A percentile compares a stretch with the other conserved stretches of the same genome.
phyloP scores from a whole-genome alignment of 495 filamentous ascomycete species.

The Penicillium egyptiacum region DNA sequence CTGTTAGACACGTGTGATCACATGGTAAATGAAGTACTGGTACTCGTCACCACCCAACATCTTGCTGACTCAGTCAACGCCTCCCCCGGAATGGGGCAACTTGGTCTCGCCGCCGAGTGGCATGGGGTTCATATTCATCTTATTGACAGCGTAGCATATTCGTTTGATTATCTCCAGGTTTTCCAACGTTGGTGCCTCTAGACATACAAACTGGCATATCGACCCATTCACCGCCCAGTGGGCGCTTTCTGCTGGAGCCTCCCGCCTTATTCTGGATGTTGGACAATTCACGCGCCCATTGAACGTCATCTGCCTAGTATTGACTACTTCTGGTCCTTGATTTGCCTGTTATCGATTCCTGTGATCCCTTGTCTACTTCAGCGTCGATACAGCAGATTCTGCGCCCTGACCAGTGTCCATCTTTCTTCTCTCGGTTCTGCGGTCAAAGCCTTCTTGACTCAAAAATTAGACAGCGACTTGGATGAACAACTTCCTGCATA shows the following conservation, averaged over 20 bases:
- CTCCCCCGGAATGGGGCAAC: neutral
- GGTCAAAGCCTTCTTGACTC: conserved; percentile 21
- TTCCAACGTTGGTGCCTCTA: neutral
- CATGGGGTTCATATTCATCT: neutral
- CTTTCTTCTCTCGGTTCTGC: conserved; percentile 17
- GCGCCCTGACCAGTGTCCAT: neutral
- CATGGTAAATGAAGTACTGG: neutral
- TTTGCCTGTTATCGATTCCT: conserved; percentile 1
- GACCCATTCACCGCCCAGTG: conserved; percentile 8
- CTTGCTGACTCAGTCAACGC: conserved; percentile 23
- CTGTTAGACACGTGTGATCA: neutral
- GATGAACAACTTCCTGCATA: conserved; percentile 11
- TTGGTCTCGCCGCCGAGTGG: conserved; percentile 1
- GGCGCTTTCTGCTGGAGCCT: conserved; percentile 8
- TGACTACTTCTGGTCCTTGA: conserved; percentile 8
- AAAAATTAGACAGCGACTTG: conserved; percentile 10
- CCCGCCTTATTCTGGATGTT: conserved; percentile 12
- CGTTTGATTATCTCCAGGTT: neutral
- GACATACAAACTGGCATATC: neutral
- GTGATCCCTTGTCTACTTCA: neutral
- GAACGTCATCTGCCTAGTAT: conserved; percentile 6
- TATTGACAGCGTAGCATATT: neutral
- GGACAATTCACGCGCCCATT: conserved; percentile 14
- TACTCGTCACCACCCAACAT: neutral
- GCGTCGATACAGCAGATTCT: neutral